phyloP scores from a whole-genome alignment of 371 early-diverging fungal genomes.

The Batkoa obscura region DNA sequence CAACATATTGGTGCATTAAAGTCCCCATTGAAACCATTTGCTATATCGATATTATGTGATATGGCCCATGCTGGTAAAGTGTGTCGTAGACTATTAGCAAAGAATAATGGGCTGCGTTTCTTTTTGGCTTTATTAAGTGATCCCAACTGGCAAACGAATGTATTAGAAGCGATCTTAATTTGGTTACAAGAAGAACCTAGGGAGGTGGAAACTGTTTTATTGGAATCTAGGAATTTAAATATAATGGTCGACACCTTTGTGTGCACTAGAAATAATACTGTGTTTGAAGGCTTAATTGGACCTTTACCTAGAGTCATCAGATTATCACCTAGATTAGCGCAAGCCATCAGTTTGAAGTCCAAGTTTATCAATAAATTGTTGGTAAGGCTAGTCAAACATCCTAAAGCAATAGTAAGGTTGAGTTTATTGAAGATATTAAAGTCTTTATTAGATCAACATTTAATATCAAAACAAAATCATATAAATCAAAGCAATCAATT shows the following conservation, averaged over 20 bases:
- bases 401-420: conserved; percentile 24
- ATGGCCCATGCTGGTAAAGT: conserved; percentile 25
- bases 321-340: conserved; percentile 14
- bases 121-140: conserved; percentile 27
- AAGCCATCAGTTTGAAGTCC: conserved; percentile 14
- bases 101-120: conserved; percentile 18
- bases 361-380: conserved; percentile 16
- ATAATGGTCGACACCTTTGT: conserved; percentile 18
- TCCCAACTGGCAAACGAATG: conserved; percentile 31
- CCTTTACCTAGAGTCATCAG: conserved; percentile 21
- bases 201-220: conserved; percentile 18
- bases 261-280: conserved; percentile 18
- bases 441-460: conserved; percentile 17
- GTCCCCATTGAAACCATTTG: conserved; percentile 29
- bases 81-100: conserved; percentile 23
- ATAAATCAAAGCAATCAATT: background rate
- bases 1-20: conserved; percentile 20
- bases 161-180: conserved; percentile 28
- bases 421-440: conserved; percentile 21
- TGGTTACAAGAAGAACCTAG: conserved; percentile 28
- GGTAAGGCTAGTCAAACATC: conserved; percentile 15
- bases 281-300: conserved; percentile 22
- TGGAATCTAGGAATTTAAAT: conserved; percentile 14
- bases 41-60: conserved; percentile 35
- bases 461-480: conserved; percentile 1